phyloP scores from a whole-genome alignment of 2,329 filamentous ascomycete species.

The Cercospora sesami region DNA sequence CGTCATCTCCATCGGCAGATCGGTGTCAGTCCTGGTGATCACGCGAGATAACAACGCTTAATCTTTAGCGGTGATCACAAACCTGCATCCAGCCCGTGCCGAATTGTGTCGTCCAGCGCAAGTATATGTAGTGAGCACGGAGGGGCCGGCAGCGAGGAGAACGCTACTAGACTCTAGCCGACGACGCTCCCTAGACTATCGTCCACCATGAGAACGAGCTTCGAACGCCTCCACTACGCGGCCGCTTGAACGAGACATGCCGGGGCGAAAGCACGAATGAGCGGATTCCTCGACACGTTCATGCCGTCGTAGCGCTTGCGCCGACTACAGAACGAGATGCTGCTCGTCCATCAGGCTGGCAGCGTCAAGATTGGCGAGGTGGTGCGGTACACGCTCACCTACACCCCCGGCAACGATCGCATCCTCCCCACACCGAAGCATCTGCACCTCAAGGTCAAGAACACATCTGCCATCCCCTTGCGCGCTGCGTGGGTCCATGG shows the following conservation, averaged over 20 bases:
- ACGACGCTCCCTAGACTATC: background rate
- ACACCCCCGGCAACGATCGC: conserved; percentile 83
- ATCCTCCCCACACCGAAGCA: conserved; percentile 81
- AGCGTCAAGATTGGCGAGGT: conserved; percentile 93
- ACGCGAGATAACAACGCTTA: conserved; percentile 6
- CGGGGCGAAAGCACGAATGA: background rate
- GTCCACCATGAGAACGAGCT: background rate
- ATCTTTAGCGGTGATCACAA: background rate
- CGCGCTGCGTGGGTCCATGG: conserved; percentile 96
- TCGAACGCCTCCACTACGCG: background rate
- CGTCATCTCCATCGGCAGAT: background rate
- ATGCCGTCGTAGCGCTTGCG: background rate
- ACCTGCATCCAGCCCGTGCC: background rate
- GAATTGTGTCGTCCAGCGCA: background rate
- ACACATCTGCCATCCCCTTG: conserved; percentile 84
- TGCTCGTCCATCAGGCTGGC: conserved; percentile 86
- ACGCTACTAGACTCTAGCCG: background rate
- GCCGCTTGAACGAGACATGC: background rate
- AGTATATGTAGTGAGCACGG: background rate
- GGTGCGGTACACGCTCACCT: conserved; percentile 85
- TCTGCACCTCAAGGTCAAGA: conserved; percentile 84
- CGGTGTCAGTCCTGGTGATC: background rate
- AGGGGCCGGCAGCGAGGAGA: background rate
- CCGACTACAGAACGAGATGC: conserved; percentile 56
- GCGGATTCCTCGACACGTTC: background rate